Percentiles rank a stretch among this genome's conserved stretches.
These are phyloP conservation scores for Microbotryum scabiosae DNA, from an alignment of 1,284 basidiomycete genomes.

Conservation along the genomic window DNA sequence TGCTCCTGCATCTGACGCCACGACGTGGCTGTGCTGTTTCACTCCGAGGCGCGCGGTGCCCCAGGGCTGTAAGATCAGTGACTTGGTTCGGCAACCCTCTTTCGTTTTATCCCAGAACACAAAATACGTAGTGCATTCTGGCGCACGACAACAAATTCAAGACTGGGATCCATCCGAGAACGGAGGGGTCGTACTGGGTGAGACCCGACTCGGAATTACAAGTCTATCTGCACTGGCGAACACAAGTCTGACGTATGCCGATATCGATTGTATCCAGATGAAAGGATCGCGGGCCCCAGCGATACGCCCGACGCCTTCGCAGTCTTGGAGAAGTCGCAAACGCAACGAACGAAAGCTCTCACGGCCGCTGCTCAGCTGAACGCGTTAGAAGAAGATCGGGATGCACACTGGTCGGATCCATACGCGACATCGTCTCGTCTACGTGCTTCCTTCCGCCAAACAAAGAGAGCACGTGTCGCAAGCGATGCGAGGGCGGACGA, in stretches of 20 bases:
- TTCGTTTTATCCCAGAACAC: constrained; percentile 58
- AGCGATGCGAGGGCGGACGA: constrained; percentile 18
- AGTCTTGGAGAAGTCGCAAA: constrained; percentile 75
- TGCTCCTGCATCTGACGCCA: too few species aligned
- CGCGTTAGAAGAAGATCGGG: constrained; percentile 62
- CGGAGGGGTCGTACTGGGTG: constrained; percentile 81
- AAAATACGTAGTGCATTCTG: constrained; percentile 81
- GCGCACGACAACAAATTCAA: constrained; percentile 81
- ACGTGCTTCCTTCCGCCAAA: constrained; percentile 70
- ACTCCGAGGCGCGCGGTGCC: background rate
- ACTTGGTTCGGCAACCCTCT: background rate
- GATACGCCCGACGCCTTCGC: constrained; percentile 66
- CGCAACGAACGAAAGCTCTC: constrained; percentile 60
- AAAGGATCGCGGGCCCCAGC: constrained; percentile 50
- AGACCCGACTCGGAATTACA: constrained; percentile 27
- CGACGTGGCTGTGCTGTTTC: background rate
- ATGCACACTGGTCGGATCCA: constrained; percentile 70
- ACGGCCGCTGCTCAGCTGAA: constrained; percentile 66
- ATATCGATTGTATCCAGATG: constrained; percentile 47
- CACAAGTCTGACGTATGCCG: background rate
- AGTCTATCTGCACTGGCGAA: background rate
- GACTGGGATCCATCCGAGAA: constrained; percentile 96
- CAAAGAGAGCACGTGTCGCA: constrained; percentile 53
- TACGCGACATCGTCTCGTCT: constrained; percentile 65
- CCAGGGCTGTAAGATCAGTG: background rate